Evolutionary conservation across 2,329 filamentous ascomycete species (phyloP), one percentile per base, ranked within the genome.

Genomic region (Alternaria angustiovoidea): DNA sequence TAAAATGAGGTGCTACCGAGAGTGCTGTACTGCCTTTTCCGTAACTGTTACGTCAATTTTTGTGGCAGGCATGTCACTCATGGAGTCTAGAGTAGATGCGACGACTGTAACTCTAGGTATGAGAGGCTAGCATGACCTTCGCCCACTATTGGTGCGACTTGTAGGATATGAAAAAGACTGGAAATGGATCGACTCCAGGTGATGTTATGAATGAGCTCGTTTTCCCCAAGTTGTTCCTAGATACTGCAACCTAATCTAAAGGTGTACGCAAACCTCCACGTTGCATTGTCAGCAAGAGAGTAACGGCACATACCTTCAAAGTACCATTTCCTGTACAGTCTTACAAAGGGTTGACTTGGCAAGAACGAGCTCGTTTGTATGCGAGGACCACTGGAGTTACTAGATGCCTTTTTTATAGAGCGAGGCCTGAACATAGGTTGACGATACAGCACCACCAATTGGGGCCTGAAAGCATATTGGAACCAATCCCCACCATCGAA

Each of bases 361-460:
- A 30, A 30, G 11, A 11, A 30, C 24, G 6, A 26, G 24, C 24
- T 26, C 24, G 24, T 26, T 26, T 7, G 24, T 8, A 8, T n/a
- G 30, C 30, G 46, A 16, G 16, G 30, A 16, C 18, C 30, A 22
- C 18, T 24, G 30, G 1, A 26, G 20, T 26, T 8, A 20, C 34
- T n/a, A 0, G 0, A 24, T 2, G 30, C 46, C 14, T 49, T 20
- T 3, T 3, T 16, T n/a, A 1, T 18, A 1, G 22, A 26, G 5
- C 14, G 20, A 2, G 32, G 14, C 3, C 18, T 20, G 0, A 2
- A n/a, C 11, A 11, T 5, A 1, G n/a, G n/a, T n/a, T n/a, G n/a
- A n/a, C n/a, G n/a, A n/a, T n/a, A n/a, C n/a, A n/a, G n/a, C n/a
- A n/a, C n/a, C n/a, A n/a, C n/a, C n/a, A n/a, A n/a, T n/a, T n/a